A percentile compares a stretch with the other conserved stretches of the same genome.
Evolutionary conservation across 441 rosid species (phyloP).

Genomic region (Melastoma candidum): DNA sequence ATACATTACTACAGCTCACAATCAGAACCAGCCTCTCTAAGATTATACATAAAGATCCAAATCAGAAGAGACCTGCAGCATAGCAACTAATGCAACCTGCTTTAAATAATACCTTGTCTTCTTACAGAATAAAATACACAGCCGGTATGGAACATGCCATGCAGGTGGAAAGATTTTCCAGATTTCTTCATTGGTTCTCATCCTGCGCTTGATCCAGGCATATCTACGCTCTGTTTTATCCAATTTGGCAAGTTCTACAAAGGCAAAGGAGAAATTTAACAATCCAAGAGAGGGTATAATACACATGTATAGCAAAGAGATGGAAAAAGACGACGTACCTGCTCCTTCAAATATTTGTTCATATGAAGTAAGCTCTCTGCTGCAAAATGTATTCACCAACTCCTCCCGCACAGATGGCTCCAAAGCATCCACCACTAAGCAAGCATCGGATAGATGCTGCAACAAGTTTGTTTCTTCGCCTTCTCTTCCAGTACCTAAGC

Average conservation of each 20-base stretch:
- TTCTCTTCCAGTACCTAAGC: constrained; percentile 99
- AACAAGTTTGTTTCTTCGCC: constrained; percentile 80
- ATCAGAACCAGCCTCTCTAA: too few species aligned
- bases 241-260: constrained; percentile 86
- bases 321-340: constrained; percentile 40
- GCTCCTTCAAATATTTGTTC: constrained; percentile 99
- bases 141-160: constrained; percentile 96
- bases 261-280: constrained; percentile 12
- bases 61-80: too few species aligned
- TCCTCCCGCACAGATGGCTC: constrained; percentile 99
- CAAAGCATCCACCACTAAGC: constrained; percentile 97
- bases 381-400: constrained; percentile 96
- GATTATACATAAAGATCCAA: too few species aligned
- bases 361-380: constrained; percentile 94
- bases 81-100: too few species aligned
- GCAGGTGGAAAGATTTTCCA: constrained; percentile 95
- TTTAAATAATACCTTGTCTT: constrained; percentile 56
- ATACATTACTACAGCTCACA: too few species aligned
- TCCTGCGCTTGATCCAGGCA: constrained; percentile 98
- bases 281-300: neutral
- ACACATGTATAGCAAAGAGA: neutral
- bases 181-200: constrained; percentile 93
- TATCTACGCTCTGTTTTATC: constrained; percentile 95
- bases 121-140: constrained; percentile 94
- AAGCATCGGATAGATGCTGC: constrained; percentile 91